phyloP scores from a whole-genome alignment of 2,329 filamentous ascomycete species.

The Acarospora socialis region DNA sequence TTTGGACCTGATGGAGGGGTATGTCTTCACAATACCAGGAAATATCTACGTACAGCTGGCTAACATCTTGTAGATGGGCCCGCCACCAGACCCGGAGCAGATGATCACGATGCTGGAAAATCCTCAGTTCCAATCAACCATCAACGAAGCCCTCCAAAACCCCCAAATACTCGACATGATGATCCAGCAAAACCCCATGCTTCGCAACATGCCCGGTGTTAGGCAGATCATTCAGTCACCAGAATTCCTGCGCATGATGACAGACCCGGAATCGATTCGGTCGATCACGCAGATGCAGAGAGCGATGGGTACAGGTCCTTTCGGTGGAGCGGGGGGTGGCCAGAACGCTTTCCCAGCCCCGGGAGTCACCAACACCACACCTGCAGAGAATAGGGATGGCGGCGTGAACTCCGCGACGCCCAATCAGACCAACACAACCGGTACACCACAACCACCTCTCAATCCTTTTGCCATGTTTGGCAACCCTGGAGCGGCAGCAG shows the following conservation, averaged over 20 bases:
- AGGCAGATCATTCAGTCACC: conserved; percentile 80
- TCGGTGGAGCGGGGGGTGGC: conserved; percentile 30
- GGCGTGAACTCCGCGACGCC: conserved; percentile 25
- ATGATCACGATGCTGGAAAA: conserved; percentile 78
- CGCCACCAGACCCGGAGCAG: conserved; percentile 65
- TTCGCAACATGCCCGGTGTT: conserved; percentile 58
- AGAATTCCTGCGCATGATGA: conserved; percentile 82
- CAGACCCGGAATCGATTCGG: conserved; percentile 71
- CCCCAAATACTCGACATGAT: conserved; percentile 90
- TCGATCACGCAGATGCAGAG: conserved; percentile 73
- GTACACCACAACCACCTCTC: conserved; percentile 19
- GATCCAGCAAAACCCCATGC: conserved; percentile 78
- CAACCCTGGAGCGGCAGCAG: conserved; percentile 20
- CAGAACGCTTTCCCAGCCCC: conserved; percentile 66
- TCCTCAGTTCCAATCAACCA: conserved; percentile 68
- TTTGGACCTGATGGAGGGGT: conserved; percentile 93
- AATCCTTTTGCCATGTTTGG: conserved; percentile 36
- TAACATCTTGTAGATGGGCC: conserved; percentile 56
- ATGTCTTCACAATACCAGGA: conserved; percentile 12
- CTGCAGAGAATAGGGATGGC: conserved; percentile 31
- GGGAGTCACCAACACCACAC: conserved; percentile 77
- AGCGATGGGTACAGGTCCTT: conserved; percentile 26
- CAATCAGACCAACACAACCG: conserved; percentile 23
- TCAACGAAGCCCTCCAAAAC: conserved; percentile 93
- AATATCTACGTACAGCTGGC: neutral